Percentiles rank a stretch among this genome's conserved stretches.
Evolutionary conservation across 2,329 filamentous ascomycete genomes (phyloP).

Genomic region (Madurella fahalii): DNA sequence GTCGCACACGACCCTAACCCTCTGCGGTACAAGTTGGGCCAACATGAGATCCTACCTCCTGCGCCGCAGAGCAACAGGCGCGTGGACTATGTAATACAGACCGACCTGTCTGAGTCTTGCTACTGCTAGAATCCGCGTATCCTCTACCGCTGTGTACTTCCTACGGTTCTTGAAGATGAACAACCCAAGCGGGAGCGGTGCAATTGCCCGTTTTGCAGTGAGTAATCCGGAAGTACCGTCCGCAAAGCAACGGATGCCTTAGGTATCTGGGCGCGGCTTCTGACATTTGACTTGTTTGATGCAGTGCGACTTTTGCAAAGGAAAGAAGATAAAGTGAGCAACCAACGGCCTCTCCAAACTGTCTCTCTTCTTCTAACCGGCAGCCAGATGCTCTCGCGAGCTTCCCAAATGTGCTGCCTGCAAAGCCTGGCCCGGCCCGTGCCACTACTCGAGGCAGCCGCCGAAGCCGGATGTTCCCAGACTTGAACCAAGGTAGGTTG

Average conservation of each 20-base stretch:
- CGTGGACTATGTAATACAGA: no score
- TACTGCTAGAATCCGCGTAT: no score
- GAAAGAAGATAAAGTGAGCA: constrained; percentile 7
- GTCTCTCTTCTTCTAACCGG: background rate
- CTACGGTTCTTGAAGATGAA: no score
- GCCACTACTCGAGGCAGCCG: constrained; percentile 2
- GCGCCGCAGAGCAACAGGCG: no score
- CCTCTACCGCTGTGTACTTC: no score
- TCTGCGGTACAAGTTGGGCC: no score
- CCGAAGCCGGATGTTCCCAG: background rate
- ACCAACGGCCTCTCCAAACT: background rate
- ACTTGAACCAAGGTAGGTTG: background rate
- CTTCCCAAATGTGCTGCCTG: constrained; percentile 13
- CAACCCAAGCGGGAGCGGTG: background rate
- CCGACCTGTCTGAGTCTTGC: no score
- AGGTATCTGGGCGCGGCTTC: background rate
- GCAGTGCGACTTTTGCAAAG: constrained; percentile 11
- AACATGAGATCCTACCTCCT: no score
- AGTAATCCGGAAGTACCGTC: no score
- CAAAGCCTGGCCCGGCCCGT: constrained; percentile 8
- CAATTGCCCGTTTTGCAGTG: constrained; percentile 7
- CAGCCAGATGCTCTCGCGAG: constrained; percentile 5
- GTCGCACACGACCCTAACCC: no score
- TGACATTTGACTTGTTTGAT: background rate
- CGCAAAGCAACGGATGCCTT: background rate